These are phyloP conservation scores for Seiridium unicorne DNA, from an alignment of 2,329 filamentous ascomycete species.

Conservation along the genomic window DNA sequence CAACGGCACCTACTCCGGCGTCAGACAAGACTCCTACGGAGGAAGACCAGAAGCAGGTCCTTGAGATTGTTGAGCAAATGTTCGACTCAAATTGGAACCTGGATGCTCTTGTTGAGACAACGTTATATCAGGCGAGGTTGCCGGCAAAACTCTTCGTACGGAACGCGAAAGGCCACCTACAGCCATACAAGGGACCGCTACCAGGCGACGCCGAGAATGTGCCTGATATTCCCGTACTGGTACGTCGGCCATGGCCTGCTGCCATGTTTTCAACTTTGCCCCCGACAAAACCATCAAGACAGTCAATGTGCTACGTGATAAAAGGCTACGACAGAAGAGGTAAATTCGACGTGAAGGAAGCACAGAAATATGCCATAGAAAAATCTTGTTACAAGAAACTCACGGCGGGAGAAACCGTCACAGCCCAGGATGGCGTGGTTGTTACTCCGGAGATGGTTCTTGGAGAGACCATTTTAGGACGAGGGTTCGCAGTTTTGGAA, in stretches of 20 bases:
- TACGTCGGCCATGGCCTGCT: constrained; percentile 77
- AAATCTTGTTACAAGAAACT: constrained; percentile 58
- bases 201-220: constrained; percentile 48
- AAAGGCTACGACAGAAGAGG: constrained; percentile 75
- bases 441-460: constrained; percentile 89
- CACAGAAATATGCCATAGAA: constrained; percentile 62
- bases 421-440: constrained; percentile 60
- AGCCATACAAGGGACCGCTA: constrained; percentile 67
- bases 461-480: constrained; percentile 62
- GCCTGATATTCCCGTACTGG: constrained; percentile 68
- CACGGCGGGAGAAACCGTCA: constrained; percentile 61
- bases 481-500: constrained; percentile 77
- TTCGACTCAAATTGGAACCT: constrained; percentile 74
- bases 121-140: constrained; percentile 63
- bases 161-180: constrained; percentile 62
- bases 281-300: constrained; percentile 60
- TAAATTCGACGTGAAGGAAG: constrained; percentile 70
- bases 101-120: constrained; percentile 67
- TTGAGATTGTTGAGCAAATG: constrained; percentile 73
- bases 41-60: constrained; percentile 43
- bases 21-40: not conserved
- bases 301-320: constrained; percentile 83
- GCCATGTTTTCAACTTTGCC: constrained; percentile 66
- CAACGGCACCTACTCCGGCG: not conserved
- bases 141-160: constrained; percentile 71